These are phyloP conservation scores for Diplocarpon mali DNA, from an alignment of 2,329 filamentous ascomycete genomes.

Conservation along the genomic window DNA sequence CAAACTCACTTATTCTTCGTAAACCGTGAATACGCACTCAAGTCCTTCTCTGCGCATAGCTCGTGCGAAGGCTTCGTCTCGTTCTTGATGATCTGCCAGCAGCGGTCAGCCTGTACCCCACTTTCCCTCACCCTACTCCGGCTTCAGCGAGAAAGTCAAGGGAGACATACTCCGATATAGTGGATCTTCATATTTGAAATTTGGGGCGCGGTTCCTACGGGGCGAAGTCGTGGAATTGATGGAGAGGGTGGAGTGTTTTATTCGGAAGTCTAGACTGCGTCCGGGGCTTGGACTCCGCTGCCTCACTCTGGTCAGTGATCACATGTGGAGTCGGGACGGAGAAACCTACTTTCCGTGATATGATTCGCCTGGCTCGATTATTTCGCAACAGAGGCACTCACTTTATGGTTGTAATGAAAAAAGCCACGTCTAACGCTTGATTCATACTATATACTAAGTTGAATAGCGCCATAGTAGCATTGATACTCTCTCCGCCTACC, in stretches of 20 bases:
- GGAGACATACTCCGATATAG: slow-evolving; percentile 65
- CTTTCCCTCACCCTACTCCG: background rate
- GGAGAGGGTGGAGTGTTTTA: background rate
- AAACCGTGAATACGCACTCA: slow-evolving; percentile 71
- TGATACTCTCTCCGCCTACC: background rate
- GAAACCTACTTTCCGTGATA: background rate
- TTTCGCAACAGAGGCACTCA: background rate
- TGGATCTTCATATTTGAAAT: slow-evolving; percentile 29
- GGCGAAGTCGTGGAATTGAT: background rate
- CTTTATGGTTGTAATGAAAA: background rate
- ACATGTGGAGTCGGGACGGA: background rate
- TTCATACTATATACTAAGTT: slow-evolving; percentile 2
- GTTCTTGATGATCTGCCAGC: slow-evolving; percentile 65
- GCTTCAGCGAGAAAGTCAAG: slow-evolving; percentile 1
- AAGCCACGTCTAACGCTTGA: background rate
- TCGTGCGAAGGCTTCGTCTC: slow-evolving; percentile 65
- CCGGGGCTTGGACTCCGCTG: background rate
- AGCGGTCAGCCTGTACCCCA: slow-evolving; percentile 17
- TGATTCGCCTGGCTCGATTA: background rate
- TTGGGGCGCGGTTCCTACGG: background rate
- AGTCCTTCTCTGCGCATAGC: slow-evolving; percentile 65
- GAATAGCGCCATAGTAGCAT: background rate
- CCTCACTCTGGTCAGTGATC: background rate
- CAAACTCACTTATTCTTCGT: slow-evolving; percentile 53
- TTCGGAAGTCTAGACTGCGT: background rate